These are phyloP conservation scores for Gilbertella persicaria DNA, from an alignment of 371 early-diverging fungal genomes.

Conservation along the genomic window DNA sequence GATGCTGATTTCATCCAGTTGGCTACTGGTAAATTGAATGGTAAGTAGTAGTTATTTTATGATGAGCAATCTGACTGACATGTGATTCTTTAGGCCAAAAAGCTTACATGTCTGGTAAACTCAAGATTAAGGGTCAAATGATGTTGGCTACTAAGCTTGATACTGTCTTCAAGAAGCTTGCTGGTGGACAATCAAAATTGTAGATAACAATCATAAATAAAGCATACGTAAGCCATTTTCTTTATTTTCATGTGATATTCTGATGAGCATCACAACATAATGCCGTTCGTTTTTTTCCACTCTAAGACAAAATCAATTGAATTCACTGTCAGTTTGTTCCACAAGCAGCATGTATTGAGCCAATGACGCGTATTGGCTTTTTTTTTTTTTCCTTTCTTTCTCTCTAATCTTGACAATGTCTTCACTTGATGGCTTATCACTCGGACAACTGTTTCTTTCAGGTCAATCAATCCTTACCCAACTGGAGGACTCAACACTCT, in stretches of 20 bases:
- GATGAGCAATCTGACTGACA: slow-evolving; percentile 63
- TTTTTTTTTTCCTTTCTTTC: not conserved
- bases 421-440: slow-evolving; percentile 28
- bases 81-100: slow-evolving; percentile 50
- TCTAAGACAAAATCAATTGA: too few relatives aligned
- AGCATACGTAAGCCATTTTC: too few relatives aligned
- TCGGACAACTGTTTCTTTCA: slow-evolving; percentile 37
- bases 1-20: slow-evolving; percentile 88
- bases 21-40: slow-evolving; percentile 80
- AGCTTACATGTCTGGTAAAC: slow-evolving; percentile 87
- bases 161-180: slow-evolving; percentile 54
- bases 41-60: slow-evolving; percentile 75
- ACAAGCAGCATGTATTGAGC: too few relatives aligned
- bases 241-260: too few relatives aligned
- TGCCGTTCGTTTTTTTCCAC: too few relatives aligned
- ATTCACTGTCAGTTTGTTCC: too few relatives aligned
- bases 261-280: too few relatives aligned
- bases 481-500: slow-evolving; percentile 47
- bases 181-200: slow-evolving; percentile 53
- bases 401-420: not conserved
- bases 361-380: too few relatives aligned
- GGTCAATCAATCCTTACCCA: slow-evolving; percentile 30
- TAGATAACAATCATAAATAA: slow-evolving; percentile 21
- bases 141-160: slow-evolving; percentile 86
- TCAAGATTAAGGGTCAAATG: slow-evolving; percentile 87